Base-by-base conservation (phyloP, 176 grass and related monocot genomes). In the Saccharum spontaneum region DNA sequence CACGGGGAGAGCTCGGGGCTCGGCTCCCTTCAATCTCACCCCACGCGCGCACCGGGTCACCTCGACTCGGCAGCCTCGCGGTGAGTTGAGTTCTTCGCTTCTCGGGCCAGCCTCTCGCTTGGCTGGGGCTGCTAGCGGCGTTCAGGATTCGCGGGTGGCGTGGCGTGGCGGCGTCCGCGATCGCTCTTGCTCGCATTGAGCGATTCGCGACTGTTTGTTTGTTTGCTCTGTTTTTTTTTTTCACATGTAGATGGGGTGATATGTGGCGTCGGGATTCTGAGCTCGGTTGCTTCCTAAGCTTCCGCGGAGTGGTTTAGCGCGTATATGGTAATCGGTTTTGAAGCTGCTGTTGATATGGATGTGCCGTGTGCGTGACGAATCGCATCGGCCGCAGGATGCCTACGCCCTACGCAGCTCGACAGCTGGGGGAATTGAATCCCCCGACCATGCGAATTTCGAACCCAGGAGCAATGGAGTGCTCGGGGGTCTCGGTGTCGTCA, bases 301-400 rank as follows among this genome's bases (percentile, higher is more conserved):
- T 62, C 63, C 77, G 13, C 66, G 18, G 15, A 38, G 55, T 54
- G 65, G 9, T 80, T 38, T 83, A 14, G 69, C 13, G 79, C 20
- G 66, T 52, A 52, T 79, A 67, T 20, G 34, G 81, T 26, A 48
- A 57, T 82, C 33, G 39, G 67, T 24, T 34, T 52, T 7, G 38
- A 20, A 71, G 14, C 71, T 7, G 48, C 50, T 26, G 34, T 36
- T 36, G 80, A 62, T 49, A 18, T 41, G 75, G 84, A n/a, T 11
- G 75, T 87, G 67, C 13, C 28, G 11, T 66, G 63, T 31, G 80
- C 84, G 84, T 90, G 68, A 74, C 67, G 84, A 61, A 79, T 87
- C 67, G 23, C 14, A 8, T 15, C 12, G 59, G 15, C 9, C 31
- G 43, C 34, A 24, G 66, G 48, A 50, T 44, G 71, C 88, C 63